Conservation (phyloP, 805 yeast genomes). For the Saccharomycopsis sp. region DNA sequence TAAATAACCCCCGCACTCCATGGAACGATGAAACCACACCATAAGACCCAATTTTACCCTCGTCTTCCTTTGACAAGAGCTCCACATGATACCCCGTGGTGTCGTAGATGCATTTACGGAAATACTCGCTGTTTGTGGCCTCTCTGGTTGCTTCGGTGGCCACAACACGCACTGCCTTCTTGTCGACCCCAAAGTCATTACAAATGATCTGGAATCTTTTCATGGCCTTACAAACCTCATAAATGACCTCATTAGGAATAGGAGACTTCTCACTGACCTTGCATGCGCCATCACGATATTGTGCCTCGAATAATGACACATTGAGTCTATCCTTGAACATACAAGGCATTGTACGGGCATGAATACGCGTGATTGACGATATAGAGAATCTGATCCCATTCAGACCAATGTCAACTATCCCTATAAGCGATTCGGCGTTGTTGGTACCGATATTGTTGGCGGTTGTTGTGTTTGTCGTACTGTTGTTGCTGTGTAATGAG, state of each 20-base stretch:
- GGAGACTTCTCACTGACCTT: constrained; percentile 36
- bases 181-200: constrained; percentile 66
- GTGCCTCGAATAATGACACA: constrained; percentile 61
- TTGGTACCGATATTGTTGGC: constrained; percentile 42
- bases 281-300: constrained; percentile 34
- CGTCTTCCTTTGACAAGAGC: constrained; percentile 54
- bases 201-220: constrained; percentile 63
- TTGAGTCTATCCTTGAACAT: constrained; percentile 70
- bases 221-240: constrained; percentile 57
- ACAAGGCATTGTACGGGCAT: constrained; percentile 73
- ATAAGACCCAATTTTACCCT: constrained; percentile 60
- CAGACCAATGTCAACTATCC: constrained; percentile 72
- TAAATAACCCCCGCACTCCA: constrained; percentile 56
- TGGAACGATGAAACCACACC: constrained; percentile 73
- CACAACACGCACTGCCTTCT: constrained; percentile 53
- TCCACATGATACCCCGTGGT: constrained; percentile 64
- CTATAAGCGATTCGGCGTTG: constrained; percentile 52
- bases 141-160: constrained; percentile 73
- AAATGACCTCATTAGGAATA: constrained; percentile 50
- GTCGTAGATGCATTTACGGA: constrained; percentile 48
- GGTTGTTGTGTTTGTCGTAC: not conserved
- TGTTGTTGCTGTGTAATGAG: not conserved
- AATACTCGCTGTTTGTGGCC: constrained; percentile 56
- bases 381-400: constrained; percentile 70
- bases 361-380: constrained; percentile 60